Evolutionary conservation across 2,329 filamentous ascomycete species (phyloP).

Genomic region (Diplodia intermedia): DNA sequence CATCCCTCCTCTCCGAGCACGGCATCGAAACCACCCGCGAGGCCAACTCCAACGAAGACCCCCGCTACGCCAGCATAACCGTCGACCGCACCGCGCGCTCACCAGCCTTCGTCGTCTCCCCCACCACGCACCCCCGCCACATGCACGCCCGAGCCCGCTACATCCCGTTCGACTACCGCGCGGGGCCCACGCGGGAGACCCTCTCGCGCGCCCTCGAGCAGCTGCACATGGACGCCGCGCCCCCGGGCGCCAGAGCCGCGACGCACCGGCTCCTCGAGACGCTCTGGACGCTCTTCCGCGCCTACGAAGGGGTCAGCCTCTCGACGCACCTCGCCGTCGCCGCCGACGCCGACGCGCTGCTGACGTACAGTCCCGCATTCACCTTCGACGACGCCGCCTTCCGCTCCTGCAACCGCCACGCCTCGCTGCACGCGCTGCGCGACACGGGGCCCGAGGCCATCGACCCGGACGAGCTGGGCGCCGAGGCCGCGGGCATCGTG

Average conservation of each 20-base stretch:
- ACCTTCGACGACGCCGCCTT: slow-evolving; percentile 75
- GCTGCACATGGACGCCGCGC: slow-evolving; percentile 59
- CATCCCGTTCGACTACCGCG: slow-evolving; percentile 68
- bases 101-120: slow-evolving; percentile 69
- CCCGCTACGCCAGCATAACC: slow-evolving; percentile 66
- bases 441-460: slow-evolving; percentile 55
- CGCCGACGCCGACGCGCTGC: slow-evolving; percentile 49
- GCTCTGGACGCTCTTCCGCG: slow-evolving; percentile 66
- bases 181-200: slow-evolving; percentile 49
- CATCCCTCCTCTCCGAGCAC: slow-evolving; percentile 62
- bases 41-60: slow-evolving; percentile 48
- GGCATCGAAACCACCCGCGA: slow-evolving; percentile 56
- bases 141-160: slow-evolving; percentile 55
- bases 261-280: slow-evolving; percentile 59
- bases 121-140: slow-evolving; percentile 54
- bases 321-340: slow-evolving; percentile 59
- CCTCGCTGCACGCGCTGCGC: slow-evolving; percentile 65
- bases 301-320: slow-evolving; percentile 70
- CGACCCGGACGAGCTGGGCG: slow-evolving; percentile 65
- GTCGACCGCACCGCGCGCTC: slow-evolving; percentile 68
- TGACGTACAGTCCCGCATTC: slow-evolving; percentile 63
- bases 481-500: slow-evolving; percentile 75
- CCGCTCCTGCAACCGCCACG: slow-evolving; percentile 66
- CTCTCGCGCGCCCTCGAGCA: slow-evolving; percentile 57
- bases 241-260: slow-evolving; percentile 52